These are phyloP conservation scores for Dioscorea alata DNA, from an alignment of 106 monocot species.

Conservation along the genomic window DNA sequence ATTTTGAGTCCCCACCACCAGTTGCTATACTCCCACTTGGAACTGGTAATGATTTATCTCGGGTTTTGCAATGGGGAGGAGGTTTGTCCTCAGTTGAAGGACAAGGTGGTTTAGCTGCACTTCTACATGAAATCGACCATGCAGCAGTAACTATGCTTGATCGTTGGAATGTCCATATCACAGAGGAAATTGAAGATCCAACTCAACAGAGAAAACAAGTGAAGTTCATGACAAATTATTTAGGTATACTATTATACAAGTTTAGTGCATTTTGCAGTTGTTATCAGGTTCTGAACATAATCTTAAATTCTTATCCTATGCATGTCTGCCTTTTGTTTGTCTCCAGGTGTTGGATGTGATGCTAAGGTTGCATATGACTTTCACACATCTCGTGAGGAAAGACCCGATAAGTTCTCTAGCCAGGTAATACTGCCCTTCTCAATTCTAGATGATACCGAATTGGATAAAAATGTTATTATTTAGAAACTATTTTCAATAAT, in stretches of 20 bases:
- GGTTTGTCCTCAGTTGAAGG: constrained; percentile 67
- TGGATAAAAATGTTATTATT: too few relatives aligned
- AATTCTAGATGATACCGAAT: too few relatives aligned
- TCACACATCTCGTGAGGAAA: constrained; percentile 74
- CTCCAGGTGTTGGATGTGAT: constrained; percentile 73
- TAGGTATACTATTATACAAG: constrained; percentile 31
- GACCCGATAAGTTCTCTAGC: constrained; percentile 71
- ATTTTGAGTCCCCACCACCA: constrained; percentile 91
- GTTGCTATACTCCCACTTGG: constrained; percentile 94
- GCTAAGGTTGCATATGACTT: constrained; percentile 97
- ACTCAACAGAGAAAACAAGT: constrained; percentile 22
- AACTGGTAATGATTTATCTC: constrained; percentile 89
- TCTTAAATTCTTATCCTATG: background rate
- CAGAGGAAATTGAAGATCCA: constrained; percentile 27
- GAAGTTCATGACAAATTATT: constrained; percentile 87
- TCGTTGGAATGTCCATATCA: constrained; percentile 74
- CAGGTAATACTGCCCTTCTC: constrained; percentile 18
- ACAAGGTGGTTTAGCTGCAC: constrained; percentile 52
- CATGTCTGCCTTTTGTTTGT: background rate
- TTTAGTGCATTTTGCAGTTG: background rate
- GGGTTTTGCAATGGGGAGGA: constrained; percentile 81
- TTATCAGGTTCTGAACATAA: too few relatives aligned
- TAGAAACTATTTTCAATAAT: too few relatives aligned
- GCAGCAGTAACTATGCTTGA: constrained; percentile 90
- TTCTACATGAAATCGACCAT: constrained; percentile 62